Evolutionary conservation across 2,329 filamentous ascomycete genomes (phyloP).

Genomic region (Phyllachora maydis): DNA sequence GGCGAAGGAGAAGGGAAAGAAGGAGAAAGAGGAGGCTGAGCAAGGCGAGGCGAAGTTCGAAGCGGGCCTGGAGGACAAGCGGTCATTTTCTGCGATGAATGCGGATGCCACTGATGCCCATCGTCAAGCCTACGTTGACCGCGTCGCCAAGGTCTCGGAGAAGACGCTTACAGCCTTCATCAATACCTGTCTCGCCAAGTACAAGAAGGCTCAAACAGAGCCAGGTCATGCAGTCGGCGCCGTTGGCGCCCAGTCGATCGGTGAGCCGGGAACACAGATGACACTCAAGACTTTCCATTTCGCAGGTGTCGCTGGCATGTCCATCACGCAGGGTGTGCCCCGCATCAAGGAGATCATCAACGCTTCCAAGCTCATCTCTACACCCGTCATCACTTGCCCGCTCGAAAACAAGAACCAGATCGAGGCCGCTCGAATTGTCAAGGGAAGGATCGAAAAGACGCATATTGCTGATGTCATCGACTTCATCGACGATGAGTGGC

Average conservation of each 20-base stretch:
- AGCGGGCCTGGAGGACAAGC: conserved; percentile 3
- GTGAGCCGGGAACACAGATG: conserved; percentile 97
- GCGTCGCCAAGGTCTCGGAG: conserved; percentile 66
- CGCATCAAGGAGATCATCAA: conserved; percentile 99
- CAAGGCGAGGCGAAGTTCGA: conserved; percentile 9
- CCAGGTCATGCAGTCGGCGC: conserved; percentile 92
- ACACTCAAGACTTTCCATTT: conserved; percentile 99
- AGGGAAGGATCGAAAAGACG: conserved; percentile 88
- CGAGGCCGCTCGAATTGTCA: conserved; percentile 71
- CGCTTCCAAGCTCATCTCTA: conserved; percentile 82
- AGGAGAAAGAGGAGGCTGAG: conserved; percentile 2
- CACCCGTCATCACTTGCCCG: conserved; percentile 78
- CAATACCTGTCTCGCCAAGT: conserved; percentile 66
- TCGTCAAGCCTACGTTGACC: conserved; percentile 31
- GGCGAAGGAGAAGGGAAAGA: conserved; percentile 6
- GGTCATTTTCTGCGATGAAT: too few species aligned
- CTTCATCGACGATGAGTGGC: conserved; percentile 78
- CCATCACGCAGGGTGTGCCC: conserved; percentile 95
- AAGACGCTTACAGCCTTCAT: conserved; percentile 60
- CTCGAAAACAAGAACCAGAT: conserved; percentile 57
- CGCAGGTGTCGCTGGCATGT: conserved; percentile 98
- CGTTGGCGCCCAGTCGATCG: conserved; percentile 92
- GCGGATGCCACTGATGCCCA: too few species aligned
- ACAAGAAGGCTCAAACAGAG: conserved; percentile 77
- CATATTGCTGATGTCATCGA: conserved; percentile 64